phyloP scores from a whole-genome alignment of 257 asterid genomes.

The Solanum habrochaites region DNA sequence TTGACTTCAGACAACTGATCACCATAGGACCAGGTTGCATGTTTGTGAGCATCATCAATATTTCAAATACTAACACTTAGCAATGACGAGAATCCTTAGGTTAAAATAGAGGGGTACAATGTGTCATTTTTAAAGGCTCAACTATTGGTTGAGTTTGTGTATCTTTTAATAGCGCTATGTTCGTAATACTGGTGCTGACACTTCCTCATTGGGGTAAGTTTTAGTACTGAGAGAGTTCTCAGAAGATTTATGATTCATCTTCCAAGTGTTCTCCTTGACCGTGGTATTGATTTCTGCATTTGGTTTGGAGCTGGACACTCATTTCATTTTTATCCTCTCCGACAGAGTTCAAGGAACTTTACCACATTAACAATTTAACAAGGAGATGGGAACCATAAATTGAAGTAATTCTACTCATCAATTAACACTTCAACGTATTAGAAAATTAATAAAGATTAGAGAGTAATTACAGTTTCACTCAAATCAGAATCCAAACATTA shows the following conservation, averaged over 20 bases:
- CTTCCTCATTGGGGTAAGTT: neutral
- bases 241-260: no score
- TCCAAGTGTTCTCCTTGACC: neutral
- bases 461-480: neutral
- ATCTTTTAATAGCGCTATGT: neutral
- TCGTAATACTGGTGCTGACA: neutral
- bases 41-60: no score
- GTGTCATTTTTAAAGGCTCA: neutral
- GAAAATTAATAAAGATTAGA: no score
- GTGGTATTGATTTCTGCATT: neutral
- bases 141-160: accelerated
- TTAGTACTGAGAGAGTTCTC: neutral
- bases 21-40: no score
- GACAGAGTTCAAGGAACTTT: neutral
- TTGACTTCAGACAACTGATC: no score
- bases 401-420: neutral
- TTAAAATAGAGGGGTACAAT: neutral
- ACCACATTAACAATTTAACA: neutral
- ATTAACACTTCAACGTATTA: neutral
- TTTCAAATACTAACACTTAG: no score
- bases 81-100: neutral
- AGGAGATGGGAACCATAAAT: neutral
- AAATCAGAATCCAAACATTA: neutral
- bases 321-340: no score
- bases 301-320: neutral